Percentiles rank a stretch among this genome's conserved stretches.
Evolutionary conservation across 2,329 filamentous ascomycete genomes (phyloP).

Genomic region (Clonostachys byssicola): DNA sequence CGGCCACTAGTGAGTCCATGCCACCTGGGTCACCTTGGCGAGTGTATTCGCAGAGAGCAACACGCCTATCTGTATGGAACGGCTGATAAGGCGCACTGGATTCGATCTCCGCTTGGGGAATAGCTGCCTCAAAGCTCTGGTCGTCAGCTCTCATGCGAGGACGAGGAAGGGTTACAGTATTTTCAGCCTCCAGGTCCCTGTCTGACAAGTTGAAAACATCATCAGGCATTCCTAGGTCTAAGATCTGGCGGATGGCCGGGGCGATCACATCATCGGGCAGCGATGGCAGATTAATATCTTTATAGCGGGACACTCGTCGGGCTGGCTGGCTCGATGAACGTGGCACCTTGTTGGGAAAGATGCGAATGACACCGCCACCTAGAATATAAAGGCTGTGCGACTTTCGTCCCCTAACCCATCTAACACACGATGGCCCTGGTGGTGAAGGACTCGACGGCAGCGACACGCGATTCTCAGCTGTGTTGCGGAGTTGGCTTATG

Average conservation of each 20-base stretch:
- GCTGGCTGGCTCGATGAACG: conserved; percentile 45
- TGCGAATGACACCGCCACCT: conserved; percentile 61
- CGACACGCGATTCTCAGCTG: conserved; percentile 70
- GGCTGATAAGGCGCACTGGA: conserved; percentile 94
- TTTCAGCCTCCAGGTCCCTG: conserved; percentile 47
- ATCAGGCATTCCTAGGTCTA: conserved; percentile 45
- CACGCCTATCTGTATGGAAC: conserved; percentile 86
- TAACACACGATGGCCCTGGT: conserved; percentile 56
- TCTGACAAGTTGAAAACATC: conserved; percentile 51
- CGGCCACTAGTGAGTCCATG: conserved; percentile 27
- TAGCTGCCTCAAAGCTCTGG: conserved; percentile 56
- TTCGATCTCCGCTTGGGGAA: conserved; percentile 81
- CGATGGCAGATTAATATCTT: conserved; percentile 62
- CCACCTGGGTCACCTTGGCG: conserved; percentile 14
- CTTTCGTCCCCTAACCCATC: conserved; percentile 60
- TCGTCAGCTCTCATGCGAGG: conserved; percentile 25
- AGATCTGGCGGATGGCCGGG: conserved; percentile 48
- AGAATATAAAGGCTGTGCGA: conserved; percentile 61
- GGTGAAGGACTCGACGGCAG: conserved; percentile 52
- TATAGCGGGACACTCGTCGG: conserved; percentile 36
- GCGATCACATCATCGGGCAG: conserved; percentile 57
- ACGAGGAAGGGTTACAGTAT: conserved; percentile 46
- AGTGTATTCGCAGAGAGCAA: conserved; percentile 69
- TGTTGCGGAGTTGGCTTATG: conserved; percentile 68
- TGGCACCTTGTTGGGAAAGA: conserved; percentile 57